Conservation (phyloP, 208 protist genomes). For the Crithidia sp. region DNA sequence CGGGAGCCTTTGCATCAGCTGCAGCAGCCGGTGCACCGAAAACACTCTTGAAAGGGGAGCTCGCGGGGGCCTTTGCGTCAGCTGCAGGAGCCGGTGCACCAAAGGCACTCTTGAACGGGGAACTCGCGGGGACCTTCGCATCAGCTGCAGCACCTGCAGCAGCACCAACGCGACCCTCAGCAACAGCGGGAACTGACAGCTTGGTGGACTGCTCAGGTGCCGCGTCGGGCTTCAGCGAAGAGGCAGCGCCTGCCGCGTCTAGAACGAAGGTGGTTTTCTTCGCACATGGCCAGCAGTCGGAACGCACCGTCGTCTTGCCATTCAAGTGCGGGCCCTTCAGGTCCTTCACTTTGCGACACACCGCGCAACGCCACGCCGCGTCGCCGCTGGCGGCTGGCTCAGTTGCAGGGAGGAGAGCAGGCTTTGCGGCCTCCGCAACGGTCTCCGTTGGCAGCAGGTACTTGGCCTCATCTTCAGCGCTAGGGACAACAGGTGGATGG, state of each 20-base stretch:
- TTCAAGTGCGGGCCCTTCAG: conserved; percentile 40
- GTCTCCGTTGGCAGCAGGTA: too few relatives aligned
- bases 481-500: too few relatives aligned
- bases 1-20: background rate
- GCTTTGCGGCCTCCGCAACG: background rate
- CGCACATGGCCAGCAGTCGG: conserved; percentile 54
- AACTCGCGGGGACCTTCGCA: background rate
- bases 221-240: background rate
- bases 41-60: background rate
- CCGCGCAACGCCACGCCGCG: background rate
- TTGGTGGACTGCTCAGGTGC: background rate
- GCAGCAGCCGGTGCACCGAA: background rate
- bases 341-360: conserved; percentile 26
- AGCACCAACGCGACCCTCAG: too few relatives aligned
- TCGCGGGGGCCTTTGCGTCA: background rate
- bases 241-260: background rate
- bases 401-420: background rate
- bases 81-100: background rate
- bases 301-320: conserved; percentile 43
- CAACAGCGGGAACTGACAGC: background rate
- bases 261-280: conserved; percentile 39
- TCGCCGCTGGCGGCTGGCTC: background rate
- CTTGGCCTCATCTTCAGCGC: too few relatives aligned
- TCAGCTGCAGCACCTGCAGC: background rate
- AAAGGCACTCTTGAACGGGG: conserved; percentile 3